These are phyloP conservation scores for Backusella sp. DNA, from an alignment of 192 early-diverging fungal species.

Conservation along the genomic window DNA sequence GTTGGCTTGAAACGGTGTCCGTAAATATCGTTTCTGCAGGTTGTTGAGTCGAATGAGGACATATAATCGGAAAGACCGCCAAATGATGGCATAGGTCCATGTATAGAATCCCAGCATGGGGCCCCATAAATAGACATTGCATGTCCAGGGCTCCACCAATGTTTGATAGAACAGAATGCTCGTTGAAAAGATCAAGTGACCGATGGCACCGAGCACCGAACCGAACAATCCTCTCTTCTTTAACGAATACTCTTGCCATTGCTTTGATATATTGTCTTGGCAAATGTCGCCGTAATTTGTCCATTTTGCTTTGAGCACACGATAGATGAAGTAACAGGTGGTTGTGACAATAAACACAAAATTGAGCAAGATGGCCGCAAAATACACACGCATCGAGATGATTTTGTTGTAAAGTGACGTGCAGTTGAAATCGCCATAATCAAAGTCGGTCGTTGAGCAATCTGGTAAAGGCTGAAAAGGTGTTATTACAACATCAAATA, in stretches of 20 bases:
- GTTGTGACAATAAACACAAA: conserved; percentile 10
- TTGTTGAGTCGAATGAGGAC: conserved; percentile 6
- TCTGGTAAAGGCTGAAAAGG: not conserved
- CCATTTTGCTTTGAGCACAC: not conserved
- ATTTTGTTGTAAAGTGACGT: not conserved
- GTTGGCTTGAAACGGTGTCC: not conserved
- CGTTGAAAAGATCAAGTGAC: conserved; percentile 5
- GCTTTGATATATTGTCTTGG: not conserved
- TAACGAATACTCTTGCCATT: not conserved
- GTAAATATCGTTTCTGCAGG: conserved; percentile 10
- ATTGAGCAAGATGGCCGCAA: conserved; percentile 2
- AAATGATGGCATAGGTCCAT: conserved; percentile 16
- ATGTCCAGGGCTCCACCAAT: not conserved
- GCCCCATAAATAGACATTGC: conserved; percentile 13
- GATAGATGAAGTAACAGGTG: conserved; percentile 8
- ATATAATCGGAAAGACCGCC: conserved; percentile 6
- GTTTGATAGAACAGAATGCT: conserved; percentile 1
- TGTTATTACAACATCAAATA: not conserved
- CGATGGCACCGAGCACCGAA: conserved; percentile 15
- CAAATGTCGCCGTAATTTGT: not conserved
- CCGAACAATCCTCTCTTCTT: conserved; percentile 9
- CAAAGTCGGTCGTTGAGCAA: not conserved
- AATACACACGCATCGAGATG: conserved; percentile 6
- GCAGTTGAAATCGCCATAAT: not conserved
- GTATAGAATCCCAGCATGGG: conserved; percentile 4